Percentiles rank a stretch among this genome's conserved stretches.
Evolutionary conservation across 1,284 basidiomycete species (phyloP).

Genomic region (Ustilago sp.): DNA sequence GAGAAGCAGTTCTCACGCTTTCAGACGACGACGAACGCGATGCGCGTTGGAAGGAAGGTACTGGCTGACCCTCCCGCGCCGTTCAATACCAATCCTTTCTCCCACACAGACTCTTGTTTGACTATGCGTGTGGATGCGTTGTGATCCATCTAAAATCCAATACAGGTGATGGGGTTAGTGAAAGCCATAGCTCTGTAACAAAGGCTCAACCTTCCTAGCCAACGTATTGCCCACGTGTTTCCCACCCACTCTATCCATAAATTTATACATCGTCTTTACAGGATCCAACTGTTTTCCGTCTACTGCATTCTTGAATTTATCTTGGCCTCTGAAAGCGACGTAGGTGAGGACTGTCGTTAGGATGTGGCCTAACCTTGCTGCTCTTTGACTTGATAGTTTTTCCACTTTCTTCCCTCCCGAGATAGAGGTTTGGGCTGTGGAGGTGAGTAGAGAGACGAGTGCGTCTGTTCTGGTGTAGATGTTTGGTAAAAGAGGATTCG

Average conservation of each 20-base stretch:
- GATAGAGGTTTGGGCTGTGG: slow-evolving; percentile 6
- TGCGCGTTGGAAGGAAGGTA: slow-evolving; percentile 55
- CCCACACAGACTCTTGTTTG: too few relatives aligned
- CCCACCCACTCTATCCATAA: slow-evolving; percentile 24
- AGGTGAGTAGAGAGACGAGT: slow-evolving; percentile 30
- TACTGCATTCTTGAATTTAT: slow-evolving; percentile 2
- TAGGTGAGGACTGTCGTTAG: slow-evolving; percentile 18
- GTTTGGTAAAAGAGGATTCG: slow-evolving; percentile 25
- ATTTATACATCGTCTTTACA: slow-evolving; percentile 21
- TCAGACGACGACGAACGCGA: slow-evolving; percentile 43
- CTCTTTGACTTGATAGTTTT: background rate
- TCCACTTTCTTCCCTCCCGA: too few relatives aligned
- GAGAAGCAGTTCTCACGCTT: slow-evolving; percentile 7
- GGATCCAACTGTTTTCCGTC: slow-evolving; percentile 11
- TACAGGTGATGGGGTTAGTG: background rate
- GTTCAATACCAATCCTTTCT: background rate
- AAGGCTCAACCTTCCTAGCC: slow-evolving; percentile 32
- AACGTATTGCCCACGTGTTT: background rate
- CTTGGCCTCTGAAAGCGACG: slow-evolving; percentile 19
- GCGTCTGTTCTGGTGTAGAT: slow-evolving; percentile 15
- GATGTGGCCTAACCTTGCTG: background rate
- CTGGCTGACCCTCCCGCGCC: slow-evolving; percentile 20
- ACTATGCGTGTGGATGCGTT: too few relatives aligned
- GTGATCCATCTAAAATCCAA: too few relatives aligned
- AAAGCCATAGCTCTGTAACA: slow-evolving; percentile 16